A percentile compares a stretch with the other conserved stretches of the same genome.
Conservation (phyloP, 768 basidiomycete genomes). For the Podaxis sp. region DNA sequence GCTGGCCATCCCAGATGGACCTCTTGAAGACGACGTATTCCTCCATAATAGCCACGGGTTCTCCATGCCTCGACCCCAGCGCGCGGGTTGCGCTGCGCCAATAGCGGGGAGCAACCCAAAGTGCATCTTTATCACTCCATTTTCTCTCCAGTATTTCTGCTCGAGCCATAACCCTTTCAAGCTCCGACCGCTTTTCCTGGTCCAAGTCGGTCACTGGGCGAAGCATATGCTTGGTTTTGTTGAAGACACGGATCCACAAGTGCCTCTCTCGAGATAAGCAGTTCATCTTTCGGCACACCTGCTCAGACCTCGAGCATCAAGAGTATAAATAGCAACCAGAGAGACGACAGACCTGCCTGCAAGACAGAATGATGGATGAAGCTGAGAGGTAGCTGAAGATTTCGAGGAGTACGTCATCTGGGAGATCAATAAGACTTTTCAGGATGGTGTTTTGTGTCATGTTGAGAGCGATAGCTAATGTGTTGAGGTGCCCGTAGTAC, state of each 20-base stretch:
- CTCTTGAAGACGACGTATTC: not conserved
- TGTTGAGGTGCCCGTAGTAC: no score
- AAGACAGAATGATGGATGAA: not conserved
- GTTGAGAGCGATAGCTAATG: not conserved
- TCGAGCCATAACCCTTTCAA: not conserved
- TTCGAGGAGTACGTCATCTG: not conserved
- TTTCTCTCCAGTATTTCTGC: not conserved
- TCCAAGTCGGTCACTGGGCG: not conserved
- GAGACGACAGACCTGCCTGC: not conserved
- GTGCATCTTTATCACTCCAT: not conserved
- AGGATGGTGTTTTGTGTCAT: not conserved
- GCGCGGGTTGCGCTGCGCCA: not conserved
- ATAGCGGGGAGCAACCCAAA: not conserved
- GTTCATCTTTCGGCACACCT: not conserved
- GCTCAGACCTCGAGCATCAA: not conserved
- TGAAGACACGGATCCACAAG: not conserved
- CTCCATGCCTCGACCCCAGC: not conserved
- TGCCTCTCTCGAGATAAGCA: not conserved
- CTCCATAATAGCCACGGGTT: not conserved
- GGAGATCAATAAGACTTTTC: not conserved
- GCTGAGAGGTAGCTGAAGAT: not conserved
- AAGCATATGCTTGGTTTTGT: not conserved
- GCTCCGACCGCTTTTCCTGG: not conserved
- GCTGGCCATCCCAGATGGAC: not conserved
- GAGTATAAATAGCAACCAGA: not conserved